Percentiles rank a stretch among this genome's conserved stretches.
phyloP scores from a whole-genome alignment of 2,329 filamentous ascomycete genomes.

The Elsinoe necatrix region DNA sequence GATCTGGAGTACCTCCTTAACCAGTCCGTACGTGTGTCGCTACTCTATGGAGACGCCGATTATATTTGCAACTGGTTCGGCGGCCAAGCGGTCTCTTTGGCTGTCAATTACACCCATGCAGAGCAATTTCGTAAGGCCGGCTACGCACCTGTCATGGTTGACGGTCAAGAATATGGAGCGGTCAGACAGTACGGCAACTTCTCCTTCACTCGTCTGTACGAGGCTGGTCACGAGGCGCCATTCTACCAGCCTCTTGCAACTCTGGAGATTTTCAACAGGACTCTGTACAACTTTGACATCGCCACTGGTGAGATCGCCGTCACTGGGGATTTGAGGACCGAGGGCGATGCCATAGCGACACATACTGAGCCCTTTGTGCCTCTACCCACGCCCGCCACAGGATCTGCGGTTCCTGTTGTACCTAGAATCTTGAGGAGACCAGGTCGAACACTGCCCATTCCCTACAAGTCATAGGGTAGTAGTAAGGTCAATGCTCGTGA shows the following conservation, averaged over 20 bases:
- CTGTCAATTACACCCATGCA: constrained; percentile 32
- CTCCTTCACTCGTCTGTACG: constrained; percentile 28
- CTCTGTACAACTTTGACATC: constrained; percentile 30
- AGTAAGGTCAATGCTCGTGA: too few species aligned
- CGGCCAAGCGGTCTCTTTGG: constrained; percentile 44
- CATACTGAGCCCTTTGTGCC: constrained; percentile 21
- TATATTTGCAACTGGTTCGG: constrained; percentile 41
- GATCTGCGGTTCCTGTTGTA: background rate
- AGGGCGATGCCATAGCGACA: constrained; percentile 31
- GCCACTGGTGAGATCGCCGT: constrained; percentile 30
- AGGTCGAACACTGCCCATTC: background rate
- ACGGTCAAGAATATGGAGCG: constrained; percentile 34
- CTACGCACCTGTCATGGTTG: constrained; percentile 30
- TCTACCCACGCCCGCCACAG: background rate
- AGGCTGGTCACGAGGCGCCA: constrained; percentile 35
- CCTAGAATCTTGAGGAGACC: constrained; percentile 2
- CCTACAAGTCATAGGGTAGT: background rate
- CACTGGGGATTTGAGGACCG: constrained; percentile 28
- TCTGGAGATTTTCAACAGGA: constrained; percentile 31
- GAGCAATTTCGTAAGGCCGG: constrained; percentile 24
- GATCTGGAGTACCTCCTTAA: constrained; percentile 36
- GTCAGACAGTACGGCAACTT: constrained; percentile 29
- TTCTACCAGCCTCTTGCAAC: constrained; percentile 34
- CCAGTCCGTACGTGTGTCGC: constrained; percentile 31
- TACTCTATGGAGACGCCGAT: constrained; percentile 31